Evolutionary conservation across 441 rosid genomes (phyloP).

Genomic region (Capsella rubella): DNA sequence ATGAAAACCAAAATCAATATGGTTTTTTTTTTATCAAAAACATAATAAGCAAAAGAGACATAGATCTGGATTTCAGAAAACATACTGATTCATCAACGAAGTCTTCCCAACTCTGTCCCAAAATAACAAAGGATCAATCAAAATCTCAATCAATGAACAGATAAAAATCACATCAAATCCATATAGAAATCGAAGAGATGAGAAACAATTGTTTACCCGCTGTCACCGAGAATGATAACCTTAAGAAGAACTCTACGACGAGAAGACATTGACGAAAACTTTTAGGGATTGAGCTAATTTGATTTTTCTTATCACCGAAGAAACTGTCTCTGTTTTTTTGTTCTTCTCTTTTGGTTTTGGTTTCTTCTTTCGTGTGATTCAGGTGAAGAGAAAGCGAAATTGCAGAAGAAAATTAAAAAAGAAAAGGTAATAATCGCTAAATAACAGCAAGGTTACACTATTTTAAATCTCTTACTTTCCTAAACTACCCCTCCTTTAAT

Average conservation of each 20-base stretch:
- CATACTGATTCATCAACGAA: constrained; percentile 92
- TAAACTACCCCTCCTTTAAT: constrained; percentile 10
- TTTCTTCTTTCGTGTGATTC: constrained; percentile 24
- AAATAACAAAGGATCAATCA: background rate
- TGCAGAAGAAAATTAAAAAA: background rate
- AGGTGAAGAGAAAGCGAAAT: constrained; percentile 14
- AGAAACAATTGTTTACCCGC: constrained; percentile 56
- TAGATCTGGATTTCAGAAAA: constrained; percentile 41
- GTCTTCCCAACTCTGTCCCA: constrained; percentile 82
- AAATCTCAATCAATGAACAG: too few species aligned
- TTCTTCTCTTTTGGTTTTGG: background rate
- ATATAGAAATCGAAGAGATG: background rate
- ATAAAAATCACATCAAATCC: background rate
- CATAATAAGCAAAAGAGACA: constrained; percentile 5
- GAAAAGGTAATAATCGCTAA: constrained; percentile 8
- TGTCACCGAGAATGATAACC: constrained; percentile 92
- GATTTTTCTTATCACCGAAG: constrained; percentile 25
- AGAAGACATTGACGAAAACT: constrained; percentile 61
- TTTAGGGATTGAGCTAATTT: constrained; percentile 12
- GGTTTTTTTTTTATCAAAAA: background rate
- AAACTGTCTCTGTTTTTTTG: constrained; percentile 28
- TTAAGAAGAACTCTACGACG: constrained; percentile 87
- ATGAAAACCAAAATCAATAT: background rate
- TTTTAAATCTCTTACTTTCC: constrained; percentile 29
- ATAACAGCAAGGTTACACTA: constrained; percentile 33